Base-by-base conservation (phyloP, 1,284 basidiomycete genomes). In the Phlebopus sp. region DNA sequence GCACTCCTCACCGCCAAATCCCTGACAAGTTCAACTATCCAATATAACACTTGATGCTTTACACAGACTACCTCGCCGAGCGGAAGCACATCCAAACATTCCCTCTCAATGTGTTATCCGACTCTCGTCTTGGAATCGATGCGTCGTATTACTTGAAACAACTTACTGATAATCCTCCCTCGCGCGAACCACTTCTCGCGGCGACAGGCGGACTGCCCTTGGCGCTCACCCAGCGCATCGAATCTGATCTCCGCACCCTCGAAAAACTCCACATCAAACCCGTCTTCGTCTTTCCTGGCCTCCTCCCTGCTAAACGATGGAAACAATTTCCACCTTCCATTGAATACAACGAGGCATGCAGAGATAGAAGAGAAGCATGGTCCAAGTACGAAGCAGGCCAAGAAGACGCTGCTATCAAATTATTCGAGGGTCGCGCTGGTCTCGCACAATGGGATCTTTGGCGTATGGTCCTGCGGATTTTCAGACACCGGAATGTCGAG, bases 121-220 rank as follows among this genome's bases (percentile, higher is more conserved):
- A 97, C 67, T 92, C 95, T 45, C 88, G 97, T 44, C 84, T 99
- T 23, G 96, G 96, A 41, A 98, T 99, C 66, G 97, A 99, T 77
- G 92, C 94, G 6, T 86, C 90, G 13, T 85, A 90, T 70, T 99
- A 98, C 70, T 78, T 99, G 39, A 79, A 86, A 45, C 77, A 79
- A 47, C 78, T 99, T 54, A 84, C 89, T 23, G 86, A 92, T 50
- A 81, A 77, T 51, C 81, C 90, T 1, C 78, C 84, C 7, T 78
- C 84, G 17, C 81, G 90, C 36, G 95, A 99, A 72, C 90, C 95
- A 8, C 79, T 97, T 35, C 82, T 97, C 11, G 91, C 95, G 0
- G 94, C 95, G 0, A 95, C 94, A 1, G 96, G 96, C 31, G 96
- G 96, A 30, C 78, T 93, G 6, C 95, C 95, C 2, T 79, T 97